phyloP scores from a whole-genome alignment of 371 early-diverging fungal species.

The Nematocida ironsii region DNA sequence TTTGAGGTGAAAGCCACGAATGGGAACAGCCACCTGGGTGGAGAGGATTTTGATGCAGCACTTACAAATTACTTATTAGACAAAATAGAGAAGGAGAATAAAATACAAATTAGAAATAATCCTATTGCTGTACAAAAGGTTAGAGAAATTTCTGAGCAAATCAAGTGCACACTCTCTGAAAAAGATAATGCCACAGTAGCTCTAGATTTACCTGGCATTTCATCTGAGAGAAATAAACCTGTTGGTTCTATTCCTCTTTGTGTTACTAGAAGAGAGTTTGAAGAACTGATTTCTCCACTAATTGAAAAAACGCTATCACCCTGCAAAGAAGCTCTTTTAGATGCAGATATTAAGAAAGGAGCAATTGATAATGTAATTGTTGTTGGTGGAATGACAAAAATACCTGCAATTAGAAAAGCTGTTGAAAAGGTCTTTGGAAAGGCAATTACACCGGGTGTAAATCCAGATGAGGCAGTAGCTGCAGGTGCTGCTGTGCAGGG shows the following conservation, averaged over 20 bases:
- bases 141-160: conserved; percentile 85
- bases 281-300: conserved; percentile 77
- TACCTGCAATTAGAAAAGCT: conserved; percentile 88
- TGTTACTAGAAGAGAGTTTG: conserved; percentile 82
- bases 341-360: conserved; percentile 78
- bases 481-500: conserved; percentile 97
- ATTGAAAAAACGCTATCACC: conserved; percentile 83
- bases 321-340: conserved; percentile 88
- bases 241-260: conserved; percentile 76
- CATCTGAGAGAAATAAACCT: conserved; percentile 73
- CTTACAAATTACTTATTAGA: conserved; percentile 70
- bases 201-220: conserved; percentile 86
- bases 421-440: conserved; percentile 83
- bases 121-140: conserved; percentile 77
- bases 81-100: conserved; percentile 80
- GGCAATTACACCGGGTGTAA: conserved; percentile 84
- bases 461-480: conserved; percentile 98
- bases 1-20: conserved; percentile 83
- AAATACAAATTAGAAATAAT: conserved; percentile 69
- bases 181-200: conserved; percentile 77
- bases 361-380: conserved; percentile 90
- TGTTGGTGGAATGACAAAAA: conserved; percentile 97
- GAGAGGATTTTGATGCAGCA: conserved; percentile 93
- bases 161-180: conserved; percentile 81
- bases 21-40: conserved; percentile 85